Percentiles rank a stretch among this genome's conserved stretches.
phyloP scores from a whole-genome alignment of 257 asterid genomes.

The Asclepias syriaca region DNA sequence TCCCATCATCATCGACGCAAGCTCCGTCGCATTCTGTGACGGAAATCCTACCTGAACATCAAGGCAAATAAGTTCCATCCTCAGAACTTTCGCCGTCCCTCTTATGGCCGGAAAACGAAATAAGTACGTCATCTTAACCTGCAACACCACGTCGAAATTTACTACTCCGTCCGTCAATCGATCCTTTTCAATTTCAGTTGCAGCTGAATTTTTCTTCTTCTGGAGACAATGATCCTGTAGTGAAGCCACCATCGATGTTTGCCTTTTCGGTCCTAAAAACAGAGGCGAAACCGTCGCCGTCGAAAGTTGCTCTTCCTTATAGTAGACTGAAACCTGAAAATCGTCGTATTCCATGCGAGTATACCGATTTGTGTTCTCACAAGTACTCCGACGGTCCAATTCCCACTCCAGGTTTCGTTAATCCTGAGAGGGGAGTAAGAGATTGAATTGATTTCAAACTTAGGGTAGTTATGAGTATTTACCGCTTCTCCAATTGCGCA shows the following conservation, averaged over 20 bases:
- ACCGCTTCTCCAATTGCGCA: neutral
- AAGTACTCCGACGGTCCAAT: neutral
- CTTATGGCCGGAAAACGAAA: neutral
- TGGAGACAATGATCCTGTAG: neutral
- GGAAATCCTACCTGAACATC: conserved; percentile 1
- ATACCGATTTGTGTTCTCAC: neutral
- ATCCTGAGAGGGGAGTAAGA: neutral
- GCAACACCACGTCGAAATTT: neutral
- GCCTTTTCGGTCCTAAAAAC: neutral
- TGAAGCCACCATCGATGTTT: neutral
- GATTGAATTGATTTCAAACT: neutral
- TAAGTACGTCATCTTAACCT: neutral
- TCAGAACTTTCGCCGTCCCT: neutral
- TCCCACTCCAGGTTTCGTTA: neutral
- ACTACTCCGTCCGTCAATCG: neutral
- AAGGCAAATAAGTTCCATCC: neutral
- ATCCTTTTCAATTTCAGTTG: neutral
- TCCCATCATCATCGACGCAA: neutral
- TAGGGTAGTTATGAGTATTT: neutral
- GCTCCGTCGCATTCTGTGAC: neutral
- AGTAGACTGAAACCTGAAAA: neutral
- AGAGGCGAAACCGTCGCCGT: neutral
- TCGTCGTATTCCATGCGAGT: neutral
- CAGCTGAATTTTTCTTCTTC: neutral
- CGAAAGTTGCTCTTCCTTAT: neutral